Base-by-base conservation (phyloP, 805 yeast genomes). In the Metschnikowia gelsemii region DNA sequence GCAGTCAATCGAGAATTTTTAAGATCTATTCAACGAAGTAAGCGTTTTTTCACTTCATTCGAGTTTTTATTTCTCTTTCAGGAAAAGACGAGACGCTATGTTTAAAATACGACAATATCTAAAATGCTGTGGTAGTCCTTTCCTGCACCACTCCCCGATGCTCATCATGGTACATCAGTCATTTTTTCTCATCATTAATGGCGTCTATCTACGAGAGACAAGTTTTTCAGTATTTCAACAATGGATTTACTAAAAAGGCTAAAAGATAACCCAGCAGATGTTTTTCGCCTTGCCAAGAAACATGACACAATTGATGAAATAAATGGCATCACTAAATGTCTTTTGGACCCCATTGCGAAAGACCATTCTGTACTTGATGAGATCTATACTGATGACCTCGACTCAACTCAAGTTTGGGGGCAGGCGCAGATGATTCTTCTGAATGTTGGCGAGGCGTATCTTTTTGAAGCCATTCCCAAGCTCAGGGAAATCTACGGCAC, bases 401-500 rank as follows among this genome's bases (percentile, higher is more conserved):
- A 87, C 60, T 82, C 96, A 18, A 76, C 84, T 28, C 98, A 91
- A 59, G 89, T 93, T 0, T 91, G 91, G 88, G 95, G 91, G 42
- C 98, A 91, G 63, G 82, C 87, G 2, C 87, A 86, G 62, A 75
- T 91, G 66, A 82, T 91, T 14, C 68, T 88, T 27, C 96, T 89
- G 44, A 84, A 83, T 6, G 84, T 84, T 9, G 80, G 83, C 20
- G 88, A 83, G 35, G 71, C 73, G 31, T 63, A 88, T 25, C 58
- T 86, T 57, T 73, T 70, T 41, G 77, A 72, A 14, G 73, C 73
- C 38, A 75, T 87, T 32, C 80, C 81, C 2, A 69, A 64, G 26
- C 56, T 83, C 43, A 75, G 68, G 48, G 65, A 64, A 44, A 53
- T 54, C 25, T 56, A 56, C 30, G 67, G 63, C 3, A 25, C 37